A percentile compares a stretch with the other conserved stretches of the same genome.
phyloP scores from a whole-genome alignment of 768 basidiomycete species.

The Kwoniella botswanensis region DNA sequence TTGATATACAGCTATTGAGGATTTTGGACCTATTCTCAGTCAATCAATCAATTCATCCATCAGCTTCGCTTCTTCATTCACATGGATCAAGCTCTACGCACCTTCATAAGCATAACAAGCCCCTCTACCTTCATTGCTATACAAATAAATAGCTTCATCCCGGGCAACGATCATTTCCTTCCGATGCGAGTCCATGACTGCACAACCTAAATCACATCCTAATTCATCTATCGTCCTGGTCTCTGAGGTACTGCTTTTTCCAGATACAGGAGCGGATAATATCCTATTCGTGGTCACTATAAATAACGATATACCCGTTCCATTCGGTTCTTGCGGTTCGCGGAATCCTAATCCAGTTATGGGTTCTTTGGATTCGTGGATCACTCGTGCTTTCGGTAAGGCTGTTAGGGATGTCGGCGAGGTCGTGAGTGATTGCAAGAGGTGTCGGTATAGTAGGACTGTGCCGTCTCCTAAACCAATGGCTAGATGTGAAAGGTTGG shows the following conservation, averaged over 20 bases:
- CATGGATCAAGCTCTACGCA: constrained; percentile 48
- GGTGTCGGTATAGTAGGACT: constrained; percentile 85
- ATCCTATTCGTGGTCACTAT: constrained; percentile 87
- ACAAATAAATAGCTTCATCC: constrained; percentile 89
- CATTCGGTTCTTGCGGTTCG: constrained; percentile 60
- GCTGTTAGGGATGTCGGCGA: constrained; percentile 68
- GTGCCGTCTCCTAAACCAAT: constrained; percentile 95
- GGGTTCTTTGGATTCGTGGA: constrained; percentile 83
- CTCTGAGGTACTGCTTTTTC: constrained; percentile 64
- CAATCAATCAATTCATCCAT: constrained; percentile 2
- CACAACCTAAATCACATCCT: constrained; percentile 83
- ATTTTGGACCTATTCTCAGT: constrained; percentile 68
- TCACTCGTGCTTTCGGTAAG: constrained; percentile 80
- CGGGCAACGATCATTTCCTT: constrained; percentile 78
- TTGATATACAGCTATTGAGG: constrained; percentile 73
- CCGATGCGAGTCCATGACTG: constrained; percentile 72
- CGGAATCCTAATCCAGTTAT: constrained; percentile 91
- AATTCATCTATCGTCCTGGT: constrained; percentile 80
- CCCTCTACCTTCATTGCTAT: constrained; percentile 78
- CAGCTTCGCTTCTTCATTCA: too few species aligned
- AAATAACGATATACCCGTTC: constrained; percentile 65
- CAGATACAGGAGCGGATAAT: constrained; percentile 71
- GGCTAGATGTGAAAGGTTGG: constrained; percentile 79
- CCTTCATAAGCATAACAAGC: constrained; percentile 93
- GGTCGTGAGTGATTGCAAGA: constrained; percentile 84